Conservation (phyloP, 2,329 filamentous ascomycete genomes). For the Nannizziopsis arthrosporioides region DNA sequence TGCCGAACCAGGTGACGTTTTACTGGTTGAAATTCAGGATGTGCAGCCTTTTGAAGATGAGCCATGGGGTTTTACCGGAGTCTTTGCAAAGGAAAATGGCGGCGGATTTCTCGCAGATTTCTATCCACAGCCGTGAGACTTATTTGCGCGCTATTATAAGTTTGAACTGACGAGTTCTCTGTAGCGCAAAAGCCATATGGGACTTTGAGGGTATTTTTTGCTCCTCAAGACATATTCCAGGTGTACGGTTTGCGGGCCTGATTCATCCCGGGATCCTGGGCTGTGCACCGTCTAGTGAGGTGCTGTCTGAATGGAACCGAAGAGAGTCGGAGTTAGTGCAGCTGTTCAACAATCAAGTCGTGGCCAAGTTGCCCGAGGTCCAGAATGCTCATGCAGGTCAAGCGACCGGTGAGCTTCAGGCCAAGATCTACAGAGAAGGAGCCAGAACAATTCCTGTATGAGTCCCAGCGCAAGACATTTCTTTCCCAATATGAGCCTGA, state of each 20-base stretch:
- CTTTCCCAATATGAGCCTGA: not conserved
- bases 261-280: slow-evolving; percentile 89
- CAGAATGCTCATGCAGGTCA: slow-evolving; percentile 61
- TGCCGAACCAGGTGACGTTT: slow-evolving; percentile 71
- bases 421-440: slow-evolving; percentile 62
- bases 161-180: not conserved
- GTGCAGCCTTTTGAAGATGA: slow-evolving; percentile 77
- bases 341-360: slow-evolving; percentile 50
- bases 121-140: slow-evolving; percentile 63
- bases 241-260: slow-evolving; percentile 75
- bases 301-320: slow-evolving; percentile 71
- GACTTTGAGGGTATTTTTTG: slow-evolving; percentile 70
- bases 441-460: slow-evolving; percentile 66
- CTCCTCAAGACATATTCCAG: slow-evolving; percentile 73
- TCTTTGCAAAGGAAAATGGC: slow-evolving; percentile 70
- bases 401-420: slow-evolving; percentile 45
- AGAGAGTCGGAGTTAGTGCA: slow-evolving; percentile 71
- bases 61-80: slow-evolving; percentile 81
- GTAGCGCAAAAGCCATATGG: slow-evolving; percentile 58
- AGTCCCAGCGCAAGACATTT: slow-evolving; percentile 13
- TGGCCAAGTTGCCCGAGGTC: slow-evolving; percentile 65
- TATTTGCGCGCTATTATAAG: slow-evolving; percentile 30
- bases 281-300: slow-evolving; percentile 67
- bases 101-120: slow-evolving; percentile 81
- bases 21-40: slow-evolving; percentile 83